Evolutionary conservation across 371 early-diverging fungal genomes (phyloP), one percentile per base, ranked within the genome.

Genomic region (Choanephora cucurbitarum): DNA sequence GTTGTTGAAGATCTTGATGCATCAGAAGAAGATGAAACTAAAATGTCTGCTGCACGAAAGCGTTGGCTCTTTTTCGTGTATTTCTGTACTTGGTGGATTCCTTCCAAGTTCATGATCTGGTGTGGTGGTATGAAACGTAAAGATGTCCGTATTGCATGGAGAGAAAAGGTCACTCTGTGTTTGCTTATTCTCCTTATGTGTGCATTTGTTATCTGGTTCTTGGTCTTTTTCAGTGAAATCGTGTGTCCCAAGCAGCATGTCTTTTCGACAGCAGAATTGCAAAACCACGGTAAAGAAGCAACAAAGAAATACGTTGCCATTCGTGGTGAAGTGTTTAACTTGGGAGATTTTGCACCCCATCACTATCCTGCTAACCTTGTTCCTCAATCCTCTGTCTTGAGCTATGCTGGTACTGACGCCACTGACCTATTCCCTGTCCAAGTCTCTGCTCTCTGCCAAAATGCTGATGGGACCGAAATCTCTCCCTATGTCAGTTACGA

Each of bases 121-220:
- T 83, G 89, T 67, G 92, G 91, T 58, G 75, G 84, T 41, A 92
- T 93, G 87, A 85, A 85, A 58, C 85, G 85, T 21, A 79, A 77
- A 43, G 96, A 97, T 67, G 83, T 93, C 28, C 90, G 89, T 28
- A 83, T 94, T 67, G 96, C 98, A 0, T 98, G 98, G 98, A 86
- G 97, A 49, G 98, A 98, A 73, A 96, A 98, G 75, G 84, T 97
- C 5, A 88, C 96, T 1, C 81, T 98, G 13, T 95, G 95, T 69
- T 71, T 91, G 58, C 62, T 98, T 48, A 95, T 98, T 55, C 71
- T 90, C 33, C 67, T 93, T 31, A 65, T 92, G 72, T 93, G 91
- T 58, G 82, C 80, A 5, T 70, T 87, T 58, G 84, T 95, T 45
- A 82, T 97, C 34, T 94, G 96, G 80, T 94, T 92, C 71, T 90